These are phyloP conservation scores for Colletotrichum siamense DNA, from an alignment of 2,329 filamentous ascomycete genomes.

Conservation along the genomic window DNA sequence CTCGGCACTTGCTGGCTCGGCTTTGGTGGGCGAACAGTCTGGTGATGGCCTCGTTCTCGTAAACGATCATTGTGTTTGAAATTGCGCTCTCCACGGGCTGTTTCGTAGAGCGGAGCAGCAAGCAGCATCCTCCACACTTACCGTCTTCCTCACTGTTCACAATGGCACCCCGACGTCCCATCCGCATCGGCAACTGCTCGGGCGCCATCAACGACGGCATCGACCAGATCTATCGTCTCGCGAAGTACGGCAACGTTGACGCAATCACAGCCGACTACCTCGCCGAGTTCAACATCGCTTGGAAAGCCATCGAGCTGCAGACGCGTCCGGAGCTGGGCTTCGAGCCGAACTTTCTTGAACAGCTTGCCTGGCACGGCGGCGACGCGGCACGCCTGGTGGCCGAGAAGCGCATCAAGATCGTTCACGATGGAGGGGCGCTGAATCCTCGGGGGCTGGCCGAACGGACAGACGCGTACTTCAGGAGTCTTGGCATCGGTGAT, in stretches of 20 bases:
- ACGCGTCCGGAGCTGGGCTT: slow-evolving; percentile 38
- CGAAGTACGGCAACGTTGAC: slow-evolving; percentile 31
- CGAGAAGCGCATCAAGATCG: slow-evolving; percentile 56
- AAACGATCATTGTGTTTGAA: background rate
- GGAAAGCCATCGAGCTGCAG: slow-evolving; percentile 40
- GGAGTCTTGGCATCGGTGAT: slow-evolving; percentile 25
- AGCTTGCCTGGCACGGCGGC: slow-evolving; percentile 44
- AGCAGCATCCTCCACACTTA: background rate
- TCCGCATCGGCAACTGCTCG: slow-evolving; percentile 38
- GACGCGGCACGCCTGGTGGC: slow-evolving; percentile 39
- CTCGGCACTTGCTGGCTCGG: background rate
- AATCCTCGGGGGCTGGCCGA: slow-evolving; percentile 58
- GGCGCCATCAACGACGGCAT: slow-evolving; percentile 31
- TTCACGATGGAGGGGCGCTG: slow-evolving; percentile 62
- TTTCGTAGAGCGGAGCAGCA: background rate
- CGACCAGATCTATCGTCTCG: slow-evolving; percentile 30
- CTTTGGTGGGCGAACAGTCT: background rate
- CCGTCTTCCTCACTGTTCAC: background rate
- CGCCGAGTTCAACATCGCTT: slow-evolving; percentile 57
- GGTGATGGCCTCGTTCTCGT: background rate
- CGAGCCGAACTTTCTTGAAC: slow-evolving; percentile 42
- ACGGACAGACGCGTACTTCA: slow-evolving; percentile 33
- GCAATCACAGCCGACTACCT: slow-evolving; percentile 46
- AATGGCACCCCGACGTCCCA: slow-evolving; percentile 27
- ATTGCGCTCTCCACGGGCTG: background rate